Conservation (phyloP, 805 yeast species). For the Hanseniaspora pseudoguilliermondii region DNA sequence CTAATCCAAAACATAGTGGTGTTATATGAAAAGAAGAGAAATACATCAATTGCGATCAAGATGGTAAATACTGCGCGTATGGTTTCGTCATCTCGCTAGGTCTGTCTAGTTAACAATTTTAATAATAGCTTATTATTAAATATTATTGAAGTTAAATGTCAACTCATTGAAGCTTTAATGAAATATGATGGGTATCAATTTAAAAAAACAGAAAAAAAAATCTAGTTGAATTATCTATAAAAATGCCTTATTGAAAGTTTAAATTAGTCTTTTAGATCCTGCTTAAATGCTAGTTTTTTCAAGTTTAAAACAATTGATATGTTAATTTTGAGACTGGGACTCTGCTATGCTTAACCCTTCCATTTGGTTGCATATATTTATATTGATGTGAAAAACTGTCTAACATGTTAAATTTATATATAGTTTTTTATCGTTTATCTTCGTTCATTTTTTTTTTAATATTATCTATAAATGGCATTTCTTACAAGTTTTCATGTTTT, state of each 20-base stretch:
- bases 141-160: neutral
- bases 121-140: neutral
- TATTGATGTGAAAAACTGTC: neutral
- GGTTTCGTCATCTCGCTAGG: slow-evolving; percentile 14
- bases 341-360: slow-evolving; percentile 13
- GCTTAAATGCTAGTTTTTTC: neutral
- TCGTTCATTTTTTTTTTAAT: neutral
- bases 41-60: neutral
- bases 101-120: slow-evolving; percentile 7
- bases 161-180: neutral
- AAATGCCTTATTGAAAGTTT: too few species aligned
- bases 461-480: neutral
- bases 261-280: neutral
- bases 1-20: neutral
- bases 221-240: neutral
- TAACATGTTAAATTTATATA: neutral
- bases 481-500: neutral
- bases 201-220: neutral
- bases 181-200: slow-evolving; percentile 1
- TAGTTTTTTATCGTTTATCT: neutral
- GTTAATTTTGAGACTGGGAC: slow-evolving; percentile 11
- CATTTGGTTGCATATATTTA: neutral
- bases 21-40: neutral
- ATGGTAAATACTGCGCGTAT: slow-evolving; percentile 14
- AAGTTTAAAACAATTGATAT: neutral